Base-by-base conservation (phyloP, 495 filamentous ascomycete species). In the Halenospora varia region DNA sequence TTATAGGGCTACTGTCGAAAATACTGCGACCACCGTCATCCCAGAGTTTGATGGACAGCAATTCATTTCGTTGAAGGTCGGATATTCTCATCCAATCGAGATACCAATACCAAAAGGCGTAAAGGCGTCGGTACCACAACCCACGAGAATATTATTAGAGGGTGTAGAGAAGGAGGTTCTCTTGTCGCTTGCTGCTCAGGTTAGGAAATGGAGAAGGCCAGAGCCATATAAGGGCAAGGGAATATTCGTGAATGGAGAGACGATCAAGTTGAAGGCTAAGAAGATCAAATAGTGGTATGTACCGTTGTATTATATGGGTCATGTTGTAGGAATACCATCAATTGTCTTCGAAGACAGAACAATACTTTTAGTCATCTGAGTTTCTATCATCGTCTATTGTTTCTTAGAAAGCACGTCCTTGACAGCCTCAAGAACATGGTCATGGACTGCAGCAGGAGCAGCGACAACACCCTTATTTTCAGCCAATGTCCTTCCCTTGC, bases 211-310 rank as follows among this genome's bases (percentile, higher is more conserved):
- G 94, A 85, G 95, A 71, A 79, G 76, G 59, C 94, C 94, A 40
- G 94, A 98, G 73, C 94, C 95, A 50, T 98, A 97, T 74, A 98
- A 98, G 84, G 94, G 94, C 53, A 97, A 98, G 84, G 94, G 94
- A 67, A 97, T 98, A 61, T 98, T 97, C 65, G 82, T 97, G 56
- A 93, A 96, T 70, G 88, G 89, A 48, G 93, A 98, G 79, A 97
- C 91, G 2, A 96, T 98, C 78, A 92, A 86, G 81, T 71, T 98
- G 70, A 98, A 98, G 83, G 84, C 88, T 57, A 97, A 96, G 87
- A 98, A 97, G 86, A 96, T 97, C 73, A 96, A 96, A 81, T 98
- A 85, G 77, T 75, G 48, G 51, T 55, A 56, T 20, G 48, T 41
- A 44, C 45, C 51, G 2, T 15, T 63, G 62, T 65, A 60, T 59